Conservation (phyloP, 2,329 filamentous ascomycete species). For the Incumbomyces lentus region DNA sequence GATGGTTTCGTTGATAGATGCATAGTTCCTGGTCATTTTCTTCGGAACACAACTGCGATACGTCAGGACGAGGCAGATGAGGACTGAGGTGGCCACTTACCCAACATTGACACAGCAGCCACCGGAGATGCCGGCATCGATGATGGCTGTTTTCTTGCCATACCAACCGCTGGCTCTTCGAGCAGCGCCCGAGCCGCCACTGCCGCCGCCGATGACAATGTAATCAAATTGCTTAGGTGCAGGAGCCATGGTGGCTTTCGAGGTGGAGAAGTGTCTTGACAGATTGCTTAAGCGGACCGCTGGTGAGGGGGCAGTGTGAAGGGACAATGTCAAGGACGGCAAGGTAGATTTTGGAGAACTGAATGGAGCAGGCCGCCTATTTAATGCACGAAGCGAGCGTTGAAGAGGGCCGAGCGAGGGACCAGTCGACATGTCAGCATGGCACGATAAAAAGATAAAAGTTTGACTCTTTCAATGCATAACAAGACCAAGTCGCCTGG, state of each 20-base stretch:
- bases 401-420: constrained; percentile 5
- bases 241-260: constrained; percentile 34
- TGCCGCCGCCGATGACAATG: constrained; percentile 46
- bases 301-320: background rate
- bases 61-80: background rate
- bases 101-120: constrained; percentile 46
- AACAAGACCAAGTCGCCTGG: background rate
- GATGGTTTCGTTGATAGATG: constrained; percentile 39
- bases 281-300: constrained; percentile 26
- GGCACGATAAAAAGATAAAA: background rate
- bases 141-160: constrained; percentile 40
- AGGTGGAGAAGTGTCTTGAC: constrained; percentile 32
- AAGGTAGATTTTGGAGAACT: background rate
- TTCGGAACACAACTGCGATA: constrained; percentile 39
- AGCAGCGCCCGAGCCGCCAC: constrained; percentile 41
- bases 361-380: background rate
- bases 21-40: constrained; percentile 45
- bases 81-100: constrained; percentile 25
- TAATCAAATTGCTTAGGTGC: constrained; percentile 42
- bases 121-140: constrained; percentile 40
- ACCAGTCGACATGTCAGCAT: constrained; percentile 17
- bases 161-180: constrained; percentile 43
- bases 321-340: background rate
- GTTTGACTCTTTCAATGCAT: background rate
- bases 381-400: constrained; percentile 5